Evolutionary conservation across 345 rosid species (phyloP).

Genomic region (Lagerstroemia speciosa): DNA sequence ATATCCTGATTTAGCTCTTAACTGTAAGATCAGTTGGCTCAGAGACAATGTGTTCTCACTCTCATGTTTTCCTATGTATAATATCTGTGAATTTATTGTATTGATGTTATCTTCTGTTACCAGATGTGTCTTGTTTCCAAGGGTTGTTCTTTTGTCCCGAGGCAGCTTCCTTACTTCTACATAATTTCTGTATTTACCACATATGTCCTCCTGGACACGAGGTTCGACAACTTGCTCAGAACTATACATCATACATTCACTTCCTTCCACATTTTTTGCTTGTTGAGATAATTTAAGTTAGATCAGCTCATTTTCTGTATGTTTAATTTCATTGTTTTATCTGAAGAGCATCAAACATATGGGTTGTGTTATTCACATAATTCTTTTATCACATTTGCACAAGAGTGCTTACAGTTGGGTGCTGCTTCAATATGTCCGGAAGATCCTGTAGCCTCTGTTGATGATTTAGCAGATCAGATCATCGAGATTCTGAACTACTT

Average conservation of each 20-base stretch:
- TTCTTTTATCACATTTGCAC: slow-evolving; percentile 32
- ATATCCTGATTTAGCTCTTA: slow-evolving; percentile 40
- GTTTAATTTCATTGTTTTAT: background rate
- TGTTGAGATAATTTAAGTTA: slow-evolving; percentile 2
- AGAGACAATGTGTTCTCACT: background rate
- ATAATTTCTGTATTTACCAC: slow-evolving; percentile 94
- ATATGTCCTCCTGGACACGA: slow-evolving; percentile 97
- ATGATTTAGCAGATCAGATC: slow-evolving; percentile 86
- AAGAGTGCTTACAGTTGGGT: slow-evolving; percentile 95
- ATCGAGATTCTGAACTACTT: slow-evolving; percentile 85
- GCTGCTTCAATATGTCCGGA: slow-evolving; percentile 59
- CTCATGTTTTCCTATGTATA: background rate
- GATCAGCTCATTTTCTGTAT: background rate
- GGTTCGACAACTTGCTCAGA: slow-evolving; percentile 41
- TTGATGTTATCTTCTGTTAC: slow-evolving; percentile 8
- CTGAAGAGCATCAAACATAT: background rate
- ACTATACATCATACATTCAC: background rate
- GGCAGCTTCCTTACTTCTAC: slow-evolving; percentile 77
- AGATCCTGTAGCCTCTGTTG: slow-evolving; percentile 48
- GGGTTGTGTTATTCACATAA: slow-evolving; percentile 31
- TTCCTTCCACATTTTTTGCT: slow-evolving; percentile 9
- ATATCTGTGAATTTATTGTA: background rate
- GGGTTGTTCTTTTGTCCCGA: slow-evolving; percentile 91
- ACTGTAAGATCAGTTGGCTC: slow-evolving; percentile 20
- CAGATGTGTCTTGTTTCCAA: slow-evolving; percentile 93